These are phyloP conservation scores for Globisporangium irregulare DNA, from an alignment of 352 stramenopile species.

Conservation along the genomic window DNA sequence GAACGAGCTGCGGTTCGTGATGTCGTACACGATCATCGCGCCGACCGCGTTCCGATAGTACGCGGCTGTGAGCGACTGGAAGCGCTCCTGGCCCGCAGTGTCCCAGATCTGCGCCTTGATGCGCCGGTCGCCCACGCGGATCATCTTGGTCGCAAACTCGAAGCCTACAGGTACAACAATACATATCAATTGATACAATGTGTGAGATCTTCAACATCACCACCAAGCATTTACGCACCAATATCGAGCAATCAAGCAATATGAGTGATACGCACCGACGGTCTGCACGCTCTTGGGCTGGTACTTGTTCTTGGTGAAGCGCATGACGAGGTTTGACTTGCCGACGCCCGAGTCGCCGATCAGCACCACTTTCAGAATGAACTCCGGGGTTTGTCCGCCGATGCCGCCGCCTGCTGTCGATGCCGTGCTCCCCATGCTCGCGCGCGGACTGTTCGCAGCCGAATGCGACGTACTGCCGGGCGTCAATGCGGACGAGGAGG, in stretches of 20 bases:
- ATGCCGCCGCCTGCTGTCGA: slow-evolving; percentile 11
- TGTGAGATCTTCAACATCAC: background rate
- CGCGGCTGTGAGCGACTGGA: slow-evolving; percentile 89
- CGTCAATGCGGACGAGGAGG: background rate
- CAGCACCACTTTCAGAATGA: slow-evolving; percentile 86
- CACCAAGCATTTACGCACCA: background rate
- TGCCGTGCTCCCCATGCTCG: background rate
- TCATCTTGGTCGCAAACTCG: slow-evolving; percentile 86
- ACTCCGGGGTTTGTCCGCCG: slow-evolving; percentile 29
- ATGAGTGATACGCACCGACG: slow-evolving; percentile 29
- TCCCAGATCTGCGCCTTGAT: slow-evolving; percentile 90
- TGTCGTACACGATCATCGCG: slow-evolving; percentile 92
- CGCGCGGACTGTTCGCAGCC: slow-evolving; percentile 41
- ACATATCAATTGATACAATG: background rate
- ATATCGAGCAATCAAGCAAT: background rate
- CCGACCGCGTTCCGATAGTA: slow-evolving; percentile 91
- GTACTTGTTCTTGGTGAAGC: slow-evolving; percentile 90
- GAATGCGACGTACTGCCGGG: slow-evolving; percentile 25
- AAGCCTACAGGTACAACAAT: slow-evolving; percentile 30
- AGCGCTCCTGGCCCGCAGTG: slow-evolving; percentile 87
- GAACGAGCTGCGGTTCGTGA: slow-evolving; percentile 85
- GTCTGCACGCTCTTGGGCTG: slow-evolving; percentile 73
- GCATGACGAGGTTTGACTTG: slow-evolving; percentile 86
- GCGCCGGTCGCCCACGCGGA: slow-evolving; percentile 75
- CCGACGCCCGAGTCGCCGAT: slow-evolving; percentile 87